A percentile compares a stretch with the other conserved stretches of the same genome.
phyloP scores from a whole-genome alignment of 495 filamentous ascomycete genomes.

The Penicillium waksmanii region DNA sequence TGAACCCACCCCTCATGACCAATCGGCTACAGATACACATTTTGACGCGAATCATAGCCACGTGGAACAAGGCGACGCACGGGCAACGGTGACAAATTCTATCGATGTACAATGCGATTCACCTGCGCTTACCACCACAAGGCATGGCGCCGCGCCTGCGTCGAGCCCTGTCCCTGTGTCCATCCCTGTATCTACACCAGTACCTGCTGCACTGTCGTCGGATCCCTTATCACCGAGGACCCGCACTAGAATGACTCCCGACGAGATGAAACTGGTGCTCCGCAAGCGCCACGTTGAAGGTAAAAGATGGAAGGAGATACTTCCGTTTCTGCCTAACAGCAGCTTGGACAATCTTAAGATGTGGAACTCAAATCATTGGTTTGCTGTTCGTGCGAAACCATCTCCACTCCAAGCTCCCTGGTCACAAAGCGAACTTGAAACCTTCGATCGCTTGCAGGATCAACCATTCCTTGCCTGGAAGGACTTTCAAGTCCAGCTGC shows the following conservation, averaged over 20 bases:
- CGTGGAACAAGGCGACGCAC: slow-evolving; percentile 53
- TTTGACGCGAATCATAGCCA: slow-evolving; percentile 5
- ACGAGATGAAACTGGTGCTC: slow-evolving; percentile 40
- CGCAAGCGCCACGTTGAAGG: slow-evolving; percentile 35
- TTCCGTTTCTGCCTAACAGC: slow-evolving; percentile 31
- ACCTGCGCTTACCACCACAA: slow-evolving; percentile 8
- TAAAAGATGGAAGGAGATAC: slow-evolving; percentile 39
- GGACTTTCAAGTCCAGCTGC: slow-evolving; percentile 33
- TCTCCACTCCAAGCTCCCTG: slow-evolving; percentile 37
- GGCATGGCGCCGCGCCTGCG: neutral
- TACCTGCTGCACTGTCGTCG: slow-evolving; percentile 3
- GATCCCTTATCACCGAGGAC: slow-evolving; percentile 25
- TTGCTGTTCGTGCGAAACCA: slow-evolving; percentile 33
- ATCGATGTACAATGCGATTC: slow-evolving; percentile 11
- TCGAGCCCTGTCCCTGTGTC: neutral
- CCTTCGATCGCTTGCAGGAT: slow-evolving; percentile 32
- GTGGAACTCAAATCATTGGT: slow-evolving; percentile 43
- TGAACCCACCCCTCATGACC: slow-evolving; percentile 5
- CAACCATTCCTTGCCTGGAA: slow-evolving; percentile 39
- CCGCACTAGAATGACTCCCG: slow-evolving; percentile 28
- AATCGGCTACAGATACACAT: slow-evolving; percentile 20
- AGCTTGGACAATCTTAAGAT: slow-evolving; percentile 24
- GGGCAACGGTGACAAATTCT: slow-evolving; percentile 43
- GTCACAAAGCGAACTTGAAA: slow-evolving; percentile 36
- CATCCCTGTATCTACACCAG: neutral